Evolutionary conservation across 305 asterid genomes (phyloP).

Genomic region (Fraxinus velutina): DNA sequence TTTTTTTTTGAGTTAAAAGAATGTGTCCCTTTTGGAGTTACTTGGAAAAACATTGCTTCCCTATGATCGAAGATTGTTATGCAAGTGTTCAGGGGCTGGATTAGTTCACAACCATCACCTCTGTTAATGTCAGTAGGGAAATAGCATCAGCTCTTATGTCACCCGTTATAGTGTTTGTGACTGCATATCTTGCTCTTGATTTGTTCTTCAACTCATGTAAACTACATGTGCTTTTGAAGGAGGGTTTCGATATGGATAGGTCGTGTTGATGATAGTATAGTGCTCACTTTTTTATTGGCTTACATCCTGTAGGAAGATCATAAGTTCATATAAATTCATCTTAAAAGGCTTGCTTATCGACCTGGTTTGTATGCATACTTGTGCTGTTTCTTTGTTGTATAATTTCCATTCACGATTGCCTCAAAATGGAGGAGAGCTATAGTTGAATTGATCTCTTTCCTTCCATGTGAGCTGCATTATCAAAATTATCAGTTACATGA

Average conservation of each 20-base stretch:
- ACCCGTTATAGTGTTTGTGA: neutral
- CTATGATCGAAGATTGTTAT: neutral
- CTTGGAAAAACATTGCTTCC: neutral
- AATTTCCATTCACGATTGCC: neutral
- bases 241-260: neutral
- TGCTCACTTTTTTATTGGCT: neutral
- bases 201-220: neutral
- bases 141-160: neutral
- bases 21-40: neutral
- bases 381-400: neutral
- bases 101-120: neutral
- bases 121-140: neutral
- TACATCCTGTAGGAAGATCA: neutral
- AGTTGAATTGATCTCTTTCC: conserved; percentile 11
- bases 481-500: conserved; percentile 1
- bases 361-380: neutral
- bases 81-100: neutral
- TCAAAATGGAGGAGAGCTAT: neutral
- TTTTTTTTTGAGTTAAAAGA: neutral
- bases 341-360: neutral
- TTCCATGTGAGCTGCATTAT: conserved; percentile 17
- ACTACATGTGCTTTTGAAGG: neutral
- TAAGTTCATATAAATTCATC: neutral
- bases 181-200: neutral
- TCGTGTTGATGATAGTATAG: neutral